Percentiles rank a stretch among this genome's conserved stretches.
These are phyloP conservation scores for Curvularia eragrostidis DNA, from an alignment of 2,329 filamentous ascomycete genomes.

Conservation along the genomic window DNA sequence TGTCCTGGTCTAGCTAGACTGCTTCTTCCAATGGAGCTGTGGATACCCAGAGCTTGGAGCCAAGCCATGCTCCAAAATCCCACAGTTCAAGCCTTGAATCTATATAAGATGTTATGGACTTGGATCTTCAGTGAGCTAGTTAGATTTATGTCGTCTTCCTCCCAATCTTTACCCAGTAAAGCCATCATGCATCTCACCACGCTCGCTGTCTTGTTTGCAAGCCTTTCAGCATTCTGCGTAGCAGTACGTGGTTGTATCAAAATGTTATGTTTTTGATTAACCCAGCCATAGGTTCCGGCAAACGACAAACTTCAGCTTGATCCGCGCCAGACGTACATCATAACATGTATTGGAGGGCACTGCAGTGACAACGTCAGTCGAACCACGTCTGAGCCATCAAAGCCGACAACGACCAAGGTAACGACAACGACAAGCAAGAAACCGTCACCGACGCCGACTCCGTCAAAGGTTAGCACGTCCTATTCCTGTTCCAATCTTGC, in stretches of 20 bases:
- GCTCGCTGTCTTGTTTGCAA: conserved; percentile 20
- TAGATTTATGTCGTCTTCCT: neutral
- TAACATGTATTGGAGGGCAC: conserved; percentile 33
- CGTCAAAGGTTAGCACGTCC: conserved; percentile 10
- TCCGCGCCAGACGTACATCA: conserved; percentile 38
- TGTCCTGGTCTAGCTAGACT: conserved; percentile 12
- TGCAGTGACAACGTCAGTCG: conserved; percentile 23
- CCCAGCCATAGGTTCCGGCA: conserved; percentile 24
- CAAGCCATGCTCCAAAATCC: conserved; percentile 1
- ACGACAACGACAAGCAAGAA: conserved; percentile 15
- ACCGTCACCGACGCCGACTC: conserved; percentile 12
- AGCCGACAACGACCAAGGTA: conserved; percentile 19
- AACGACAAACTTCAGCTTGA: conserved; percentile 21
- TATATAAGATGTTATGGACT: conserved; percentile 16
- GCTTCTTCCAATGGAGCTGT: conserved; percentile 11
- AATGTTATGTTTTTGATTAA: conserved; percentile 1
- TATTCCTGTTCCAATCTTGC: neutral
- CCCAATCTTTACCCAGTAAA: neutral
- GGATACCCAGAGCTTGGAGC: conserved; percentile 3
- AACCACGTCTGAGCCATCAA: conserved; percentile 10
- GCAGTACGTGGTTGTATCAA: conserved; percentile 23
- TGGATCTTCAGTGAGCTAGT: neutral
- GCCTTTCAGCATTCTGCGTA: conserved; percentile 23
- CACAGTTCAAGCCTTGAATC: neutral
- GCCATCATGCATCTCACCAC: conserved; percentile 30